Evolutionary conservation across 2,329 filamentous ascomycete genomes (phyloP), one percentile per base, ranked within the genome.

Genomic region (Metarhizium guizhouense): DNA sequence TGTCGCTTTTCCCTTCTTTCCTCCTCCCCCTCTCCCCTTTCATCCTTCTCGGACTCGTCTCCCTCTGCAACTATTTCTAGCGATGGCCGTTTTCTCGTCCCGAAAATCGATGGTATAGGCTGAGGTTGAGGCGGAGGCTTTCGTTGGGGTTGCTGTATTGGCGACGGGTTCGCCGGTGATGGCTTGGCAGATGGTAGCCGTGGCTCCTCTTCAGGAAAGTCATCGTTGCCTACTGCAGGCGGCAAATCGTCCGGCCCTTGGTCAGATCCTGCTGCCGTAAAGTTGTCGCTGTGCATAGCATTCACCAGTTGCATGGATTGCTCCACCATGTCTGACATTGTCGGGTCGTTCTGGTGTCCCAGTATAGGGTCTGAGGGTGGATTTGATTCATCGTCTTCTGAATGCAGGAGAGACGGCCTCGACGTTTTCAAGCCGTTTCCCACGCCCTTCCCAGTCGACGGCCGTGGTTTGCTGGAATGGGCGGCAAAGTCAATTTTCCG

Each of bases 401-500:
- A 10, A 30, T 51, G 51, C 13, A 52, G 51, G 32, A 52, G 34
- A 4, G 56, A 52, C n/a, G 25, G 47, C 45, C 52, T 50, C 32
- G 53, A 40, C 14, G 59, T 60, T 5, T 52, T 52, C 16, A 56
- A 50, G 50, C 72, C 61, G 42, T 70, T 67, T 11, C 66, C 62
- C 47, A 65, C 52, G 2, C 32, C 43, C 47, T 57, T 62, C 13
- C 54, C 53, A 11, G 53, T 40, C 51, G 51, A 11, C 30, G 53
- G 16, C 50, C 10, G 16, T 52, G 57, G 48, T 49, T 43, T 59
- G 18, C 45, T 56, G 38, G 61, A 52, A 36, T 61, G 63, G 51
- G 62, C 59, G 34, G 66, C 65, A 56, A 84, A 85, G 63, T 85
- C 74, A 8, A 87, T 70, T 45, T 72, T 74, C 54, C 83, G 76